Evolutionary conservation across 2,329 filamentous ascomycete genomes (phyloP).

Genomic region (Fusarium marasasianum): DNA sequence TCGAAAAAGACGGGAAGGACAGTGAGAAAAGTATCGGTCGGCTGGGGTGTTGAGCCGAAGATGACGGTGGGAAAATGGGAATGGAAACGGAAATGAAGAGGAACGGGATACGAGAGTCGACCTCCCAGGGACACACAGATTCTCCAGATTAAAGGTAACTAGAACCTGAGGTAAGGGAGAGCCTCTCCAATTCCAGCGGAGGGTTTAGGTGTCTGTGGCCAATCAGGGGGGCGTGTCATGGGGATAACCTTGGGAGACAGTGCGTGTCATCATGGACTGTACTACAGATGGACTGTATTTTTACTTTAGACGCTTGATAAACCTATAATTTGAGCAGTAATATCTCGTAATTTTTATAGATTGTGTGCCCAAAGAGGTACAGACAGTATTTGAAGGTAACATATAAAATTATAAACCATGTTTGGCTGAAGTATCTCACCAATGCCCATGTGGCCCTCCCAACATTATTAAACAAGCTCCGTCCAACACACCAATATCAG

Average conservation of each 20-base stretch:
- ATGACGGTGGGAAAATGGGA: conserved; percentile 4
- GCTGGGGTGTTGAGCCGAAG: conserved; percentile 12
- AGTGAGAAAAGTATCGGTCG: conserved; percentile 17
- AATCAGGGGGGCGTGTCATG: conserved; percentile 10
- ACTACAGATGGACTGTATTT: not conserved
- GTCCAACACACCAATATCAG: not conserved
- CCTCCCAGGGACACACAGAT: conserved; percentile 13
- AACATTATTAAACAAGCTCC: not conserved
- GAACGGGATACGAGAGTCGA: conserved; percentile 24
- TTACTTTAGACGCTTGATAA: not conserved
- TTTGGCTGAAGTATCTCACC: not conserved
- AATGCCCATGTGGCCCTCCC: not conserved
- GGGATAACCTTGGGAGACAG: not conserved
- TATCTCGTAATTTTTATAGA: not conserved
- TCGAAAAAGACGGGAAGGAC: not conserved
- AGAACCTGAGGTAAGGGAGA: conserved; percentile 32
- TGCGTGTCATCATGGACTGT: conserved; percentile 14
- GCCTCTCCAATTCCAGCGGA: conserved; percentile 20
- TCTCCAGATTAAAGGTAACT: not conserved
- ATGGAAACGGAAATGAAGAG: conserved; percentile 8
- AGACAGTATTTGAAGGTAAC: not conserved
- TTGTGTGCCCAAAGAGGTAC: not conserved
- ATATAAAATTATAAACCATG: not conserved
- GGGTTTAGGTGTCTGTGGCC: conserved; percentile 8
- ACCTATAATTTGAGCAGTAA: not conserved